Conservation (phyloP, 2,329 filamentous ascomycete species). For the Dichotomopilus funicola region DNA sequence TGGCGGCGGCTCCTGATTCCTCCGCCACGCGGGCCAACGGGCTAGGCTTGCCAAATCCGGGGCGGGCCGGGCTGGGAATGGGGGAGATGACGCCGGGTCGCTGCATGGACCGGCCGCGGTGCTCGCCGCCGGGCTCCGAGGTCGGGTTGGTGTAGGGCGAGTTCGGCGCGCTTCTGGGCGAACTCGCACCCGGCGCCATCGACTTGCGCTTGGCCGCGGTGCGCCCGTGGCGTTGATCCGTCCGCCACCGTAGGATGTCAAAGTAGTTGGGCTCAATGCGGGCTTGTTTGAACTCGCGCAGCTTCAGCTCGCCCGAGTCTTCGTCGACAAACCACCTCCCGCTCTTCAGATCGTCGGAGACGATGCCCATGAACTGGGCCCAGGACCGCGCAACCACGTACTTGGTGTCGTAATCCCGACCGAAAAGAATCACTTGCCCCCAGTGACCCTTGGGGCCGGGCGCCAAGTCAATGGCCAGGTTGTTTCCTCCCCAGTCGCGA, state of each 20-base stretch:
- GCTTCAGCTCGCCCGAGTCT: constrained; percentile 82
- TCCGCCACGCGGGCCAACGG: constrained; percentile 70
- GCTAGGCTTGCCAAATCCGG: constrained; percentile 59
- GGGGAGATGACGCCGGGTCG: constrained; percentile 60
- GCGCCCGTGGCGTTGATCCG: constrained; percentile 90
- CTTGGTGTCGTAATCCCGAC: constrained; percentile 97
- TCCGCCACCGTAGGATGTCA: constrained; percentile 89
- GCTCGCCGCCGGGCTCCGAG: constrained; percentile 50
- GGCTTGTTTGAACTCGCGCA: constrained; percentile 82
- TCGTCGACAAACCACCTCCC: constrained; percentile 92
- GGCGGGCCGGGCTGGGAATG: constrained; percentile 57
- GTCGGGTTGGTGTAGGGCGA: constrained; percentile 64
- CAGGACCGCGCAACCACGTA: constrained; percentile 93
- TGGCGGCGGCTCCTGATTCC: constrained; percentile 37
- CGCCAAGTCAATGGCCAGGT: constrained; percentile 85
- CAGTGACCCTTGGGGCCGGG: constrained; percentile 85
- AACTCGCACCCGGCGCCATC: constrained; percentile 30
- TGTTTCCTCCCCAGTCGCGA: constrained; percentile 98
- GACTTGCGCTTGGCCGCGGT: constrained; percentile 50
- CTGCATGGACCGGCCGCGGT: constrained; percentile 65
- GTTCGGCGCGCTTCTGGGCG: constrained; percentile 35
- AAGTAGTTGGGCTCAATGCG: constrained; percentile 90
- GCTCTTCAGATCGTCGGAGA: constrained; percentile 85
- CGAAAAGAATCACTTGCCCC: constrained; percentile 95
- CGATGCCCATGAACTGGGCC: constrained; percentile 74